Evolutionary conservation across 2,329 filamentous ascomycete species (phyloP), one percentile per base, ranked within the genome.

Genomic region (Raffaelea arxii): DNA sequence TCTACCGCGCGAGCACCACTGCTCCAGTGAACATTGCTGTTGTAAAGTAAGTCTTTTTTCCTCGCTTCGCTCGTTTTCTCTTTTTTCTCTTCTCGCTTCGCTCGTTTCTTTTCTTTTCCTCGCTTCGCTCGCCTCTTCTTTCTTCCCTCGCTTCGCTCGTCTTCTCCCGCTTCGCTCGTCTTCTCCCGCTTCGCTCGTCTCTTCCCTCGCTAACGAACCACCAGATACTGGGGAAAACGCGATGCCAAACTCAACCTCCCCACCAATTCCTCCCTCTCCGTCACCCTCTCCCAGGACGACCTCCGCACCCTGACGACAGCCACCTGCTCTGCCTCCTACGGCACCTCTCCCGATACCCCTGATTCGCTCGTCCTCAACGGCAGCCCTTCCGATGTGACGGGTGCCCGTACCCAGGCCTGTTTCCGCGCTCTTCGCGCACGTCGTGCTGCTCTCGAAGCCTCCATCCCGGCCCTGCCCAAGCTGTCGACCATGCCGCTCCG

Each of bases 1-100:
- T 97, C 59, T 90, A 94, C 72, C 84, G 89, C 59, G 87, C 92
- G 56, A 96, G 86, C 72, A 96, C 92, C 49, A 97, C 90, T 53
- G 92, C 92, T 36, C 92, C 91, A 14, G 91, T 97, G 62, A 97
- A 97, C 73, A 97, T 97, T 63, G 91, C 91, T 55, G 90, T 97
- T 48, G 92, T 97, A 70, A 97, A 97, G 85, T 94, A 60, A 45
- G 64, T 50, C 51, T 46, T 40, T 47, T 25, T 42, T 53, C 48
- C 25, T 37, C 25, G 27, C 21, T 40, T n/a, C n/a, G n/a, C n/a
- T n/a, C n/a, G n/a, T n/a, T n/a, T n/a, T n/a, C n/a, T n/a, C n/a
- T n/a, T n/a, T n/a, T n/a, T n/a, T n/a, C n/a, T n/a, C n/a, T n/a
- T n/a, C n/a, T n/a, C n/a, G n/a, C n/a, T n/a, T n/a, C n/a, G n/a